Base-by-base conservation (phyloP, 2,329 filamentous ascomycete genomes). In the Capronia coronata region DNA sequence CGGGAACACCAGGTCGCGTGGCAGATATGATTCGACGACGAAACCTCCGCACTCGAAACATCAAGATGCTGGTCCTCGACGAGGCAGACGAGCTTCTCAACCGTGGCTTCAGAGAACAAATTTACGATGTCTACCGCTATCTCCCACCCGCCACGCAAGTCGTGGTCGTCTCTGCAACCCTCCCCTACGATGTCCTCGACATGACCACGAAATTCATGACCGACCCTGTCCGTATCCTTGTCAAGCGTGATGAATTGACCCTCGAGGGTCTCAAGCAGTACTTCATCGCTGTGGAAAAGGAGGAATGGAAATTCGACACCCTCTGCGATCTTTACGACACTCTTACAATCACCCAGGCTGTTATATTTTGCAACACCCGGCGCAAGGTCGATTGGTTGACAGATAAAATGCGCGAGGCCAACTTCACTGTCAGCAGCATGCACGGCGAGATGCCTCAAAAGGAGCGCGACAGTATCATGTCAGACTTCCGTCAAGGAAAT, bases 201-300 rank as follows among this genome's bases (percentile, higher is more conserved):
- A 95, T 98, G 86, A 98, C 93, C 25, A 97, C 91, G 60, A 97
- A 97, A 71, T 98, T 98, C 78, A 98, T 98, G 93, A 95, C 88
- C 21, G 91, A 97, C 63, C 91, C 91, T 0, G 91, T 96, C 39
- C 86, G 91, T 59, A 94, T 97, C 64, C 79, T 97, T 21, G 91
- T 97, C 68, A 96, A 97, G 82, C 90, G 90, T 83, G 93, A 97
- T 70, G 93, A 98, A 69, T 74, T 98, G 75, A 98, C 93, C 1
- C 81, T 98, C 43, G 93, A 97, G 72, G 93, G 93, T 50, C 77
- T 98, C 44, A 97, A 97, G 75, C 93, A 98, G 69, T 98, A 96
- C 76, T 98, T 96, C 68, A 97, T 98, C 63, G 93, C 93, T 1
- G 93, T 97, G 16, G 93, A 98, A 71, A 97, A 96, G 75, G 93